Evolutionary conservation across 495 filamentous ascomycete species (phyloP), one percentile per base, ranked within the genome.

Genomic region (Hypoxylon perforatum): DNA sequence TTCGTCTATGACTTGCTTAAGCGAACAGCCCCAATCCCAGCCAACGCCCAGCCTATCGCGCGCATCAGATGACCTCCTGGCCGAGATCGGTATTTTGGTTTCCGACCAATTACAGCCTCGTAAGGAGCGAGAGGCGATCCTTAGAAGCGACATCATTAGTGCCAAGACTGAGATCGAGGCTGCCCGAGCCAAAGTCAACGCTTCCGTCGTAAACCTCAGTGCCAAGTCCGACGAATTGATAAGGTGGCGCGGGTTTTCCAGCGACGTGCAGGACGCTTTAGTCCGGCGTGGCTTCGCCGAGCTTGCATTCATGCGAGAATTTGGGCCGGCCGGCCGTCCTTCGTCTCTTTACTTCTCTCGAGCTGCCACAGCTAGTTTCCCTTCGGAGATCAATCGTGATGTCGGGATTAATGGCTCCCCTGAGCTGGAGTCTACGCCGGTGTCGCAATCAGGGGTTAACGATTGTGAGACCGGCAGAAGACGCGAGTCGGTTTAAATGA

Each of bases 281-380:
- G 38, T 41, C 15, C 4, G 38, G 14, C 38, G 38, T 15, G 15
- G 38, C 6, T 41, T 41, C 14, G 38, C 38, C 38, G 38, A 41
- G 38, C 38, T 41, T 41, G 15, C 38, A 9, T 41, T 41, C 38
- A 41, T 41, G 38, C 38, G 38, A 7, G 38, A 41, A 41, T 41
- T 41, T 41, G 38, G 38, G 38, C 38, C n/a, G 38, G 6, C 14
- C 38, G 38, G 15, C 12, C 14, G 3, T 41, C 38, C 38, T 41
- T 15, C 38, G 17, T 2, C 38, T 41, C 38, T 41, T 15, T 41
- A 41, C 38, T 15, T 41, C 14, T 15, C 38, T 17, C 38, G 38
- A 41, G 38, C 38, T 41, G 15, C 38, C 38, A 18, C 38, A 1
- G 38, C 12, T 7, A 41, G 38, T 15, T 41, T 41, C 7, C 38